Base-by-base conservation (phyloP, 352 stramenopile genomes). In the Phytophthora syringae region DNA sequence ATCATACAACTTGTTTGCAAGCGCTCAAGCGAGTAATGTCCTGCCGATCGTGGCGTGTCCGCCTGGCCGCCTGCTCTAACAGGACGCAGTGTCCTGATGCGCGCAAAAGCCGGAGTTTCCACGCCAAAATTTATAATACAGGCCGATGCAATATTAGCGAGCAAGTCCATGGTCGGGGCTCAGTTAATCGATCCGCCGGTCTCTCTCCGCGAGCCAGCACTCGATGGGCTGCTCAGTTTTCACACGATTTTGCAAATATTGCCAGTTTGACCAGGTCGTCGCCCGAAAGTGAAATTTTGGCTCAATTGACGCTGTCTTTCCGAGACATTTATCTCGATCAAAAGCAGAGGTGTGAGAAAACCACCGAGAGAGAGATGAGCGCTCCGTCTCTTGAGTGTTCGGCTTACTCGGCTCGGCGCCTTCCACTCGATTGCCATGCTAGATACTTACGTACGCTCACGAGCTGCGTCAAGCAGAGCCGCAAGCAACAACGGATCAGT, bases 371-470 rank as follows among this genome's bases (percentile, higher is more conserved):
- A 64, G 61, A 69, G n/a, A n/a, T 69, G 52, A 51, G 55, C 62
- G 50, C 64, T 67, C 57, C 57, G 57, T 72, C 64, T 72, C 64
- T 67, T 67, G 64, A 50, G 57, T 50, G 25, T 37, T 15, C 51
- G 16, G 25, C 48, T 53, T 32, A 44, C 44, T 71, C 20, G 62
- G 27, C 45, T 63, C n/a, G n/a, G n/a, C n/a, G n/a, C n/a, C n/a
- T n/a, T 52, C 42, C 57, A 60, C 43, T 71, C 56, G 62, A 70
- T 63, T 53, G 21, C 44, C n/a, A 6, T 49, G 50, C 60, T 64
- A 58, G 28, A 43, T 52, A 39, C 50, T n/a, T n/a, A n/a, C n/a
- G 39, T 39, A 43, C 34, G 45, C 39, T 48, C 27, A 63, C 39
- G 40, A 63, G 52, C 22, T 63, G 45, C 44, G 34, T 52, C 54